Base-by-base conservation (phyloP, 768 basidiomycete species). In the Neoboletus brunneissimus region DNA sequence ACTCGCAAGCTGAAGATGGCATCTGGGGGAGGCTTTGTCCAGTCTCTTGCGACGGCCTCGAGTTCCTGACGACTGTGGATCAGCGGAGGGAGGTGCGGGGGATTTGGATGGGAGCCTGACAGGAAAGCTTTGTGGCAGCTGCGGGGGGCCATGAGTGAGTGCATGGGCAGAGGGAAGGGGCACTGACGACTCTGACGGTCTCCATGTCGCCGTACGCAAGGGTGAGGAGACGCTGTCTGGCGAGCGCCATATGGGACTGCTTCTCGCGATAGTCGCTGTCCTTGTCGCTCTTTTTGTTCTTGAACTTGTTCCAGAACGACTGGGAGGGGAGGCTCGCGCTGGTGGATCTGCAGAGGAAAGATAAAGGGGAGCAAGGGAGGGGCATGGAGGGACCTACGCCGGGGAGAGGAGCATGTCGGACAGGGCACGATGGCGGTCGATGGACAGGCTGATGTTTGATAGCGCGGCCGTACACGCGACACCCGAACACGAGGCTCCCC, bases 171-270 rank as follows among this genome's bases (percentile, higher is more conserved):
- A 56, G 35, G 47, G 22, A 58, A 48, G 47, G 53, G 22, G 48
- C 18, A 63, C 70, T 50, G 48, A 73, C 88, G 78, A 88, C 83
- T 60, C 86, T 80, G 56, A 94, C 79, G 9, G 91, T 93, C 74
- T 94, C 91, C 86, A 91, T 89, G 38, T 93, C 91, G 53, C 79
- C 88, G 70, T 86, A 90, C 10, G 83, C 85, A 55, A 94, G 83
- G 56, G 91, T 94, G 63, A 94, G 79, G 61, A 91, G 82, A 57
- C 88, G 83, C 62, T 88, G 87, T 53, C 89, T 76, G 25, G 86
- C 78, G 63, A 91, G 79, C 4, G 88, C 82, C 85, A 89, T 88
- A 22, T 81, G 81, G 1, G 79, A 75, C 29, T 79, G 77, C 52
- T 72, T 75, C 47, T 80, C 76, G 62, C 81, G 77, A 60, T 80